These are phyloP conservation scores for Harrya chromipes DNA, from an alignment of 768 basidiomycete genomes.

Conservation along the genomic window DNA sequence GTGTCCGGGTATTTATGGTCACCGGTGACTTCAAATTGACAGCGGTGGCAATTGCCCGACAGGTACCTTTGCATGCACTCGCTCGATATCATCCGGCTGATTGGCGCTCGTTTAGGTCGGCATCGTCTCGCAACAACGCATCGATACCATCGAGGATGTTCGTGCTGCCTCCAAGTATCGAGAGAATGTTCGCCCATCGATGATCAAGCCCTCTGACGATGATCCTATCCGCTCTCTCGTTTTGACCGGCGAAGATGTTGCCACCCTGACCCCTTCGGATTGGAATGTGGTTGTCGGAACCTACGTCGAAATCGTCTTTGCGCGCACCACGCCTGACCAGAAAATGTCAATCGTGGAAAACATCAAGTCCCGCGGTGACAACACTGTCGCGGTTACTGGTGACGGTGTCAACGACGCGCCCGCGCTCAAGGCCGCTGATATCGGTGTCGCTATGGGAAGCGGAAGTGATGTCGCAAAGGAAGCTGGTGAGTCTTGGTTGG, in stretches of 20 bases:
- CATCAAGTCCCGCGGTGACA: constrained; percentile 45
- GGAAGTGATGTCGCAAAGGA: constrained; percentile 53
- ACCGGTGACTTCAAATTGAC: constrained; percentile 57
- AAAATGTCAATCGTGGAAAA: constrained; percentile 57
- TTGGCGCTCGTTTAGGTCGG: constrained; percentile 32
- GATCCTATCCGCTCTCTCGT: constrained; percentile 39
- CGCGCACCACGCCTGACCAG: constrained; percentile 54
- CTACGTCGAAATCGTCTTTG: constrained; percentile 48
- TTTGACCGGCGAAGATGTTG: constrained; percentile 44
- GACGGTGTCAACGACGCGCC: constrained; percentile 58
- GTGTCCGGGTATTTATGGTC: constrained; percentile 54
- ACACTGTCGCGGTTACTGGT: constrained; percentile 52
- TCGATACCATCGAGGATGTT: constrained; percentile 35
- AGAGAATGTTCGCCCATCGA: constrained; percentile 5
- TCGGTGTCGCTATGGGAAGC: constrained; percentile 54
- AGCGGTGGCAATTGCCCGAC: constrained; percentile 47
- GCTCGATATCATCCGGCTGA: too few species aligned
- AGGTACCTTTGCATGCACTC: constrained; percentile 37
- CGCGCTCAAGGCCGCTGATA: constrained; percentile 49
- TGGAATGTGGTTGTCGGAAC: constrained; percentile 39
- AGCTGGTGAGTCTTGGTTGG: constrained; percentile 37
- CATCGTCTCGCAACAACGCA: constrained; percentile 38
- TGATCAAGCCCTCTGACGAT: constrained; percentile 37
- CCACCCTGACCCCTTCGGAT: constrained; percentile 34
- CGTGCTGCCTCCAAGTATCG: constrained; percentile 20